Conservation (phyloP, 139 green algal genomes). For the Desmodesmus armatus region DNA sequence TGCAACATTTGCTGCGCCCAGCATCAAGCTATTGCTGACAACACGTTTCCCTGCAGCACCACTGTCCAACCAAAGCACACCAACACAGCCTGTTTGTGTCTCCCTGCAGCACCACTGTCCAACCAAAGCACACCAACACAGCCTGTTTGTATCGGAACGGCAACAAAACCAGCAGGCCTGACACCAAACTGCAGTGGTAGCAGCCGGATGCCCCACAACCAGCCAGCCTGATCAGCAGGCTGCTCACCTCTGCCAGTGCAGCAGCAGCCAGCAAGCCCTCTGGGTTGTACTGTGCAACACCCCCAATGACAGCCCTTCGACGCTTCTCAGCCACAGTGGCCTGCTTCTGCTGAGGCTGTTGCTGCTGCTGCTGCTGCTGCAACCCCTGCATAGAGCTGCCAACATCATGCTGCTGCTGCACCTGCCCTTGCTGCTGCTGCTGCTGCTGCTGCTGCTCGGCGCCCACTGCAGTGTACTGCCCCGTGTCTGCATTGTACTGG, state of each 20-base stretch:
- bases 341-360: constrained; percentile 7
- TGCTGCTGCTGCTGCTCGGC: constrained; percentile 11
- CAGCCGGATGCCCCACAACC: too few species aligned
- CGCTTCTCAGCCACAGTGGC: neutral
- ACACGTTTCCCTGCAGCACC: too few species aligned
- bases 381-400: neutral
- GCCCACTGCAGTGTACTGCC: constrained; percentile 57
- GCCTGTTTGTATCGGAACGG: too few species aligned
- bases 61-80: too few species aligned
- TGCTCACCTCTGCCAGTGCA: constrained; percentile 31
- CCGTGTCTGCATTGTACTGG: constrained; percentile 58
- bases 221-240: too few species aligned
- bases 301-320: constrained; percentile 67
- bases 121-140: neutral
- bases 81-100: too few species aligned
- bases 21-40: too few species aligned
- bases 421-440: neutral
- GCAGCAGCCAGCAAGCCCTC: constrained; percentile 59
- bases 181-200: too few species aligned
- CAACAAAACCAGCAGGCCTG: too few species aligned
- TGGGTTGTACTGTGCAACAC: constrained; percentile 68
- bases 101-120: too few species aligned
- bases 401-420: constrained; percentile 2
- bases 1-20: too few species aligned
- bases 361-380: constrained; percentile 28